These are phyloP conservation scores for Pseudoscleropodium purum DNA, from an alignment of 225 moss, liverwort and hornwort species.

Conservation along the genomic window DNA sequence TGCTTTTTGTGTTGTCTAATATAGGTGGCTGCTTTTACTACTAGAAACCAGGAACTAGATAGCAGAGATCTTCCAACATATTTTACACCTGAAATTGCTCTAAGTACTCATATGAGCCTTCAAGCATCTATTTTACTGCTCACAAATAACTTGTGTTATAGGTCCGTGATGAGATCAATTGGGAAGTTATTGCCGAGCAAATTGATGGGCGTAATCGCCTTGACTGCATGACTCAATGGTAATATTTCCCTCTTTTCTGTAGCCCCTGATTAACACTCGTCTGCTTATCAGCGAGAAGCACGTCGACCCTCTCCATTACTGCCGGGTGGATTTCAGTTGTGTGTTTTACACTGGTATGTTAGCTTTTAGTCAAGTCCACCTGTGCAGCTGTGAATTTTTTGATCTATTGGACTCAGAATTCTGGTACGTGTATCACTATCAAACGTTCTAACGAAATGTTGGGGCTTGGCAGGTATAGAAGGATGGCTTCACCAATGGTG, in stretches of 20 bases:
- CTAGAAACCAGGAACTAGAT: background rate
- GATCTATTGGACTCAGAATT: background rate
- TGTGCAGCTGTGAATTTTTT: background rate
- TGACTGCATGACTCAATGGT: constrained; percentile 26
- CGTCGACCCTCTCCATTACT: background rate
- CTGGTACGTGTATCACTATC: background rate
- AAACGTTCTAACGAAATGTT: background rate
- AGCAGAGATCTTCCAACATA: background rate
- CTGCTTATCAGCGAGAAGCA: background rate
- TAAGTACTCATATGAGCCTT: background rate
- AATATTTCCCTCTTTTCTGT: background rate
- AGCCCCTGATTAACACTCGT: background rate
- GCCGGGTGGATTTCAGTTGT: background rate
- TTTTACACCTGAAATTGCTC: background rate
- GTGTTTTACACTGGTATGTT: background rate
- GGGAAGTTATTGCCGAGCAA: constrained; percentile 35
- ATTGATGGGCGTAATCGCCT: constrained; percentile 26
- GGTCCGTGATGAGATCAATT: constrained; percentile 43
- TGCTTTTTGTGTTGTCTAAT: background rate
- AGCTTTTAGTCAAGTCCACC: background rate
- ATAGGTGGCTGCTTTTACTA: background rate
- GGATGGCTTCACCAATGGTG: constrained; percentile 45
- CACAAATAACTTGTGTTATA: constrained; percentile 1
- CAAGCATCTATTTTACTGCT: background rate
- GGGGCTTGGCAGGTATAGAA: constrained; percentile 28